These are phyloP conservation scores for Toxicodendron radicans DNA, from an alignment of 345 rosid species.

Conservation along the genomic window DNA sequence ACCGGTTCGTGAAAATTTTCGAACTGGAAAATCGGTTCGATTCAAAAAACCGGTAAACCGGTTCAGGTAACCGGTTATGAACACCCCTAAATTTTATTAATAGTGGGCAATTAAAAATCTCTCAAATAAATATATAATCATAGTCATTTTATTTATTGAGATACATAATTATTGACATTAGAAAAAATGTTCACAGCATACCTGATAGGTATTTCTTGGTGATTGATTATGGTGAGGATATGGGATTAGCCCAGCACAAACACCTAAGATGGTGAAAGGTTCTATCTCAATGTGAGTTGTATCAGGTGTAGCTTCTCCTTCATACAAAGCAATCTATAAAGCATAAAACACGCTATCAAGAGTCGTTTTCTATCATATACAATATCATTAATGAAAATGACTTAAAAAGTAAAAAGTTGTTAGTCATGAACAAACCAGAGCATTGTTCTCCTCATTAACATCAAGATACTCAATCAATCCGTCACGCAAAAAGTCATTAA, in stretches of 20 bases:
- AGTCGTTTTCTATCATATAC: conserved; percentile 14
- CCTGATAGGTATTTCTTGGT: conserved; percentile 98
- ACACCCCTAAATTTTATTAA: too few relatives aligned
- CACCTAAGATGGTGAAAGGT: conserved; percentile 96
- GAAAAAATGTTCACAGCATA: conserved; percentile 26
- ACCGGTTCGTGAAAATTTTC: too few relatives aligned
- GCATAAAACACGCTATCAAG: conserved; percentile 20
- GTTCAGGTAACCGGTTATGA: too few relatives aligned
- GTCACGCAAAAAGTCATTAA: conserved; percentile 86
- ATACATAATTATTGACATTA: conserved; percentile 11
- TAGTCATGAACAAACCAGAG: conserved; percentile 58
- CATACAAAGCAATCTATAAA: conserved; percentile 85
- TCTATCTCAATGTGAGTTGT: conserved; percentile 96
- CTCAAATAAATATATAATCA: too few relatives aligned
- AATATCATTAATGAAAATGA: conserved; percentile 8
- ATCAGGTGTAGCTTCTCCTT: conserved; percentile 66
- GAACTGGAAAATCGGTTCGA: too few relatives aligned
- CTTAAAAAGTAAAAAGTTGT: conserved; percentile 18
- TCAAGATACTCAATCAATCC: conserved; percentile 95
- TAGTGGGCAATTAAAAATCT: too few relatives aligned
- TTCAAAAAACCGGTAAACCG: too few relatives aligned
- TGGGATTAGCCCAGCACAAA: conserved; percentile 92
- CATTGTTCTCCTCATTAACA: conserved; percentile 97
- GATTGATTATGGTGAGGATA: conserved; percentile 99
- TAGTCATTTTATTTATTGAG: background rate